Percentiles rank a stretch among this genome's conserved stretches.
These are phyloP conservation scores for Suillus bovinus DNA, from an alignment of 768 basidiomycete genomes.

Conservation along the genomic window DNA sequence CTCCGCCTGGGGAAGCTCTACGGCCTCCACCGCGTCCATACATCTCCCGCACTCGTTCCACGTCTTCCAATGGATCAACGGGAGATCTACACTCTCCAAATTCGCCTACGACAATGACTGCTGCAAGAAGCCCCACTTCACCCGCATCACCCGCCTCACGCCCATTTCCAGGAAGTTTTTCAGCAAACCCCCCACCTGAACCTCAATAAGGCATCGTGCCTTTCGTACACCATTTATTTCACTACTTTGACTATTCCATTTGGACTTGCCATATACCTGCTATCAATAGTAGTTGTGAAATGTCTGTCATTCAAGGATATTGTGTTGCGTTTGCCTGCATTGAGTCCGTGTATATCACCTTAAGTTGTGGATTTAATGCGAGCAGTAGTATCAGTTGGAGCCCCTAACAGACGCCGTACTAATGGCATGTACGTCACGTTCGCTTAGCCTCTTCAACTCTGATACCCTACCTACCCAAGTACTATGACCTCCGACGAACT, in stretches of 20 bases:
- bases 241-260: background rate
- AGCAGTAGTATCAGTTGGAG: background rate
- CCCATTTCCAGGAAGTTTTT: background rate
- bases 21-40: slow-evolving; percentile 55
- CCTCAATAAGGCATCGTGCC: background rate
- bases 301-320: background rate
- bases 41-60: slow-evolving; percentile 55
- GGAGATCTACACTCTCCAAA: background rate
- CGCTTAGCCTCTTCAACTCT: background rate
- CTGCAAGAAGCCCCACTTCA: slow-evolving; percentile 1
- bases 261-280: background rate
- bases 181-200: background rate
- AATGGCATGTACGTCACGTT: background rate
- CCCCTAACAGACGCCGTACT: background rate
- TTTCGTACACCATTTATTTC: background rate
- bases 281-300: slow-evolving; percentile 1
- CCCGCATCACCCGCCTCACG: background rate
- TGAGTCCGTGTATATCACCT: background rate
- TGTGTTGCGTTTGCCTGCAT: background rate
- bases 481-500: slow-evolving; percentile 25
- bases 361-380: background rate
- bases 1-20: slow-evolving; percentile 20
- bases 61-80: slow-evolving; percentile 28
- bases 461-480: background rate
- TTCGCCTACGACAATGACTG: slow-evolving; percentile 9